Evolutionary conservation across 768 basidiomycete species (phyloP), one percentile per base, ranked within the genome.

Genomic region (Tylopilus intermedius): DNA sequence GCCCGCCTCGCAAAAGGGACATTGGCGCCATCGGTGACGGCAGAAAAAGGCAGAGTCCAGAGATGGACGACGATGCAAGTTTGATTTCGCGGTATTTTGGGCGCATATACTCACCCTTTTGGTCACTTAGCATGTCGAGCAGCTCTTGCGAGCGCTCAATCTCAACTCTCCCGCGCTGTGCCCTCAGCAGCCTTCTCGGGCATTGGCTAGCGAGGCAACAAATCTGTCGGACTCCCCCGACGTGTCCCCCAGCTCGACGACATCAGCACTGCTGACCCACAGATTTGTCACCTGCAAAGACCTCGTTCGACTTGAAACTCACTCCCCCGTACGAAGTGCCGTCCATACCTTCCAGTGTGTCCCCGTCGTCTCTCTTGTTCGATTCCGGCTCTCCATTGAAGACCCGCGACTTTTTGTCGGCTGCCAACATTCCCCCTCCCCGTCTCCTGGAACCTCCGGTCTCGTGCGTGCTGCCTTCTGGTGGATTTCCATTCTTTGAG

Each of bases 11-110:
- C 56, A 80, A 79, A 58, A 75, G 67, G 58, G 68, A 71, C 53
- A 74, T 89, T 46, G 87, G 88, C 5, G 86, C 86, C 62, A 83
- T 90, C 64, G 89, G 88, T 43, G 89, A 91, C 61, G 88, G 88
- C 14, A 79, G 86, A 59, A 87, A 83, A 69, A 83, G 77, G 66
- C 73, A 70, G 47, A 77, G 72, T 45, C 79, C 83, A 5, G 79
- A 77, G 43, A 78, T 78, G 43, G 82, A 79, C 38, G 78, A 83
- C 58, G 75, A 69, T 52, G 60, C 59, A 57, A 51, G 67, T 66
- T 61, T 63, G 58, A 57, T 62, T 55, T 50, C 41, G 47, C 15
- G 27, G n/a, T 50, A 10, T 59, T 63, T 55, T 8, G 0, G 13
- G 52, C 64, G 63, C 64, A 65, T 68, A 70, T 67, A 70, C 52